Evolutionary conservation across 2,329 filamentous ascomycete genomes (phyloP).

Genomic region (Chaetothyriales sp.): DNA sequence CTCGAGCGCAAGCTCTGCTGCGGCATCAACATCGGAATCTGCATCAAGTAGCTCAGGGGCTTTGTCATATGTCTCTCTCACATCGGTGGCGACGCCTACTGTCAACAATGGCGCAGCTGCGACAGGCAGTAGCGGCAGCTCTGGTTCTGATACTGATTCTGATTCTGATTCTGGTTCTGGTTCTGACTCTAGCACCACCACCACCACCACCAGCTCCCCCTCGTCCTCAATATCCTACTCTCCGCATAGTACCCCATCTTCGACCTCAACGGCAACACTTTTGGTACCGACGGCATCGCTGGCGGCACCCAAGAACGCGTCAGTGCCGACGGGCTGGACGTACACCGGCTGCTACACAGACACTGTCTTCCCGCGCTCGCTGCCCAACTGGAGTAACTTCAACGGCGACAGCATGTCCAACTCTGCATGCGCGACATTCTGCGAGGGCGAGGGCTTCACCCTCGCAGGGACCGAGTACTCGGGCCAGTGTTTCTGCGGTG

Average conservation of each 20-base stretch:
- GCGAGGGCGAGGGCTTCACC: slow-evolving; percentile 31
- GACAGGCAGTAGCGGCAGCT: neutral
- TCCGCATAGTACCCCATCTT: neutral
- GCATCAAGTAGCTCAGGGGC: neutral
- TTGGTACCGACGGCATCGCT: neutral
- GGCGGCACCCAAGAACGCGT: neutral
- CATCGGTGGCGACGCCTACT: neutral
- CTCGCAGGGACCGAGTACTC: slow-evolving; percentile 39
- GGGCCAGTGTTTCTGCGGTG: slow-evolving; percentile 38
- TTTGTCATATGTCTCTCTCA: neutral
- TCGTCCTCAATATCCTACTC: neutral
- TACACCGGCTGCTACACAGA: slow-evolving; percentile 31
- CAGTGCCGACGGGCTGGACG: slow-evolving; percentile 5
- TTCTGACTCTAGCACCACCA: neutral
- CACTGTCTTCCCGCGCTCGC: slow-evolving; percentile 25
- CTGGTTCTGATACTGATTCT: neutral
- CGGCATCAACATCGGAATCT: neutral
- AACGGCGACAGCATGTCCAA: slow-evolving; percentile 28
- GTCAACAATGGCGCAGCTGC: neutral
- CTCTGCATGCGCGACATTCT: slow-evolving; percentile 38
- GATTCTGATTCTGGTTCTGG: too few species aligned
- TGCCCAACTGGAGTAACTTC: slow-evolving; percentile 31
- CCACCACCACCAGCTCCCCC: neutral
- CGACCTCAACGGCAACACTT: neutral
- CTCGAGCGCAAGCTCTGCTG: neutral